Base-by-base conservation (phyloP, 2,329 filamentous ascomycete genomes). In the Aspergillus pseudotamarii region DNA sequence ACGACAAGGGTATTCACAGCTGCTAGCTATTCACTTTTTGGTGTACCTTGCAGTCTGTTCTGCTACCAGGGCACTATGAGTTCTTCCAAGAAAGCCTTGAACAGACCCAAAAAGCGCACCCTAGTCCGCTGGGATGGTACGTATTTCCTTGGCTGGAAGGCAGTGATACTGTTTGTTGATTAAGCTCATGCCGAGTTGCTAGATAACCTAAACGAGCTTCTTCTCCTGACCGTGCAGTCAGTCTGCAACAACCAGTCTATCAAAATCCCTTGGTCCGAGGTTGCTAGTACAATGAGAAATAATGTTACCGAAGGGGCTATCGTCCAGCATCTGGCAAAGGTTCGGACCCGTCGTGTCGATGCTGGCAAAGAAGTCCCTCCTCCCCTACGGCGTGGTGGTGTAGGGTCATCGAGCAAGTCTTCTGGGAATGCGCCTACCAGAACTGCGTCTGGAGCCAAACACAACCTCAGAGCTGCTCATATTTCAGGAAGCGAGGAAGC, bases 291-390 rank as follows among this genome's bases (percentile, higher is more conserved):
- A 1, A 80, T 83, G 77, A 77, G 76, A 6, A 60, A 72, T 1
- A 74, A 73, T n/a, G 79, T 79, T 60, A 77, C 75, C 0, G 79
- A 79, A 55, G 80, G 81, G 2, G 78, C 81, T 1, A 81, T 83
- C 26, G 70, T 79, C 1, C 82, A 84, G 64, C 82, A 83, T 58
- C 70, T 83, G 16, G 73, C 80, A 0, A 83, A 84, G 62, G 66
- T 83, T 3, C 80, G 81, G 10, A 56, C 45, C 21, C 74, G 76
- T 34, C 74, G 81, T 63, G 63, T 73, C 10, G 63, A 68, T 3
- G 69, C 71, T 4, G 72, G 73, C 0, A 74, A 78, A 32, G 65
- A 65, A 1, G 77, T 81, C 3, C 81, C 81, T 5, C 79, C 80
- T 10, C 71, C 76, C 23, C 69, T 81, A 8, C 76, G 75, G 59